Conservation (phyloP, 169 alveolate species). For the Babesia ovis region DNA sequence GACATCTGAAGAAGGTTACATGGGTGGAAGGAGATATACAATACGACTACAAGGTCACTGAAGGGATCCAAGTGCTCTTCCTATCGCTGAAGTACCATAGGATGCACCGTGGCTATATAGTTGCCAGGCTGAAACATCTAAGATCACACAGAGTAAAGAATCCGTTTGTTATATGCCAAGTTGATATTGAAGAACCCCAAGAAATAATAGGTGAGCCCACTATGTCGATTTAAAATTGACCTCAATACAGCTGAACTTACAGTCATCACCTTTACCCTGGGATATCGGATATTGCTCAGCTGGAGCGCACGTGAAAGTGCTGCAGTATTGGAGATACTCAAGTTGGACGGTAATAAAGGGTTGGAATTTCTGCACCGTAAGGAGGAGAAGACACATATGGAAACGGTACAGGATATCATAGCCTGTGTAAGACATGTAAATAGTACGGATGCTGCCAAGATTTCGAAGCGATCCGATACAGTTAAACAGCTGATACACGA, state of each 20-base stretch:
- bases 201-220: slow-evolving; percentile 7
- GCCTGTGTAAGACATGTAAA: slow-evolving; percentile 22
- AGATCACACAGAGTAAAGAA: slow-evolving; percentile 45
- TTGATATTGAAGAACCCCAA: slow-evolving; percentile 47
- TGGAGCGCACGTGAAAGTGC: slow-evolving; percentile 69
- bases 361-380: slow-evolving; percentile 35
- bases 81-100: slow-evolving; percentile 77
- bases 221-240: not conserved
- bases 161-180: slow-evolving; percentile 58
- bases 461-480: slow-evolving; percentile 17
- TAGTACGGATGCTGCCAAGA: slow-evolving; percentile 35
- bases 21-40: slow-evolving; percentile 69
- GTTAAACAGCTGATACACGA: slow-evolving; percentile 38
- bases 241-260: slow-evolving; percentile 25
- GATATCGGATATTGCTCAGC: slow-evolving; percentile 43
- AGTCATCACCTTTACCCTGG: slow-evolving; percentile 33
- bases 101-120: slow-evolving; percentile 65
- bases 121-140: slow-evolving; percentile 64
- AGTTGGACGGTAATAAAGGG: slow-evolving; percentile 48
- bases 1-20: slow-evolving; percentile 47
- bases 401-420: slow-evolving; percentile 25
- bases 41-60: slow-evolving; percentile 70
- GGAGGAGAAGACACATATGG: slow-evolving; percentile 19
- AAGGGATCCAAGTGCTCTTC: slow-evolving; percentile 69
- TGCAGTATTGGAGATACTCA: slow-evolving; percentile 48